Percentiles rank a stretch among this genome's conserved stretches.
phyloP scores from a whole-genome alignment of 345 rosid species.

The Citrus australasica region DNA sequence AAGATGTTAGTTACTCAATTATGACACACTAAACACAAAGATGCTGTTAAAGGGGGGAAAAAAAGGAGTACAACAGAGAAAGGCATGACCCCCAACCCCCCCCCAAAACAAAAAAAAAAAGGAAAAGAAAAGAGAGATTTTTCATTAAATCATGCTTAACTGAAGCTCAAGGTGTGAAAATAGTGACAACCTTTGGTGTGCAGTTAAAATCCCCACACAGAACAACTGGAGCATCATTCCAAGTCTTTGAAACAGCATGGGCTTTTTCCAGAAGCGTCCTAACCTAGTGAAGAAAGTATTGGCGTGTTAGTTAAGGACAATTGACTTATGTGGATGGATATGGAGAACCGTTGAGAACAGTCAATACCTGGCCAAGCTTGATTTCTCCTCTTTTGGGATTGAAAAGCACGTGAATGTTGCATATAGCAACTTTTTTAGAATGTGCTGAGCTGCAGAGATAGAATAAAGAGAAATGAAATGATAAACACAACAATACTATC shows the following conservation, averaged over 20 bases:
- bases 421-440: constrained; percentile 58
- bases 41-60: neutral
- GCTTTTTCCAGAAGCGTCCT: constrained; percentile 77
- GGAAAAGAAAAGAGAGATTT: constrained; percentile 2
- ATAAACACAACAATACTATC: neutral
- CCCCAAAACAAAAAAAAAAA: neutral
- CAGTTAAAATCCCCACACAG: constrained; percentile 95
- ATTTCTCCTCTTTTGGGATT: constrained; percentile 97
- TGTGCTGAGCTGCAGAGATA: constrained; percentile 45
- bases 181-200: constrained; percentile 74
- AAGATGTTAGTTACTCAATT: constrained; percentile 10
- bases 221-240: constrained; percentile 90
- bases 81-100: neutral
- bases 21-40: constrained; percentile 4
- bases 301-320: constrained; percentile 8
- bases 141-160: constrained; percentile 7
- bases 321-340: neutral
- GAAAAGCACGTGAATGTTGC: constrained; percentile 92
- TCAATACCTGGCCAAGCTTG: constrained; percentile 87
- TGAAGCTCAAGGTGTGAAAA: constrained; percentile 13
- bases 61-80: neutral
- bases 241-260: constrained; percentile 62
- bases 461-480: neutral
- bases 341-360: constrained; percentile 5
- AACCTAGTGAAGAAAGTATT: constrained; percentile 43